A percentile compares a stretch with the other conserved stretches of the same genome.
Conservation (phyloP, 495 filamentous ascomycete species). For the Tuber melanosporum region DNA sequence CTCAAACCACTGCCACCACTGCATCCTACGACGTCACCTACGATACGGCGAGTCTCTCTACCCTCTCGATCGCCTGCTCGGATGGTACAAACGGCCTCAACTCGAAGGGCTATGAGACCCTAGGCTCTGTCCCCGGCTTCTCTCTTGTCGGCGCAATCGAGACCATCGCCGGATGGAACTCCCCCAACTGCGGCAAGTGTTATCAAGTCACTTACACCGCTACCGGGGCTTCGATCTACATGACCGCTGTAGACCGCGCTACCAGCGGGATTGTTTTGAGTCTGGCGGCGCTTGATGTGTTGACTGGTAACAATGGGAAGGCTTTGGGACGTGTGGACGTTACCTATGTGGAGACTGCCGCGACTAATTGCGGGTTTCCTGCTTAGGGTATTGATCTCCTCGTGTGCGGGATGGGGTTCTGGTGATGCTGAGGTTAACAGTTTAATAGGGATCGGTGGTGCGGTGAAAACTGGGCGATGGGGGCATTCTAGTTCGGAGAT, state of each 20-base stretch:
- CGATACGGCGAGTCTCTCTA: constrained; percentile 48
- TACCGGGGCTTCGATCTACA: constrained; percentile 54
- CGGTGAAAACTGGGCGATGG: background rate
- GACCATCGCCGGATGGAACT: constrained; percentile 56
- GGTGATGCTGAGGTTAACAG: background rate
- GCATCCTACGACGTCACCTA: constrained; percentile 52
- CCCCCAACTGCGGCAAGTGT: constrained; percentile 60
- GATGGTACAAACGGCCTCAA: constrained; percentile 57
- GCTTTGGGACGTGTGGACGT: constrained; percentile 54
- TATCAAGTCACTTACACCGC: constrained; percentile 56
- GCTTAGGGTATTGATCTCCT: background rate
- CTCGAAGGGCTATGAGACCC: constrained; percentile 45
- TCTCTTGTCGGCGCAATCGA: constrained; percentile 57
- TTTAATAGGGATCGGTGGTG: background rate
- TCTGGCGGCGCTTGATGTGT: constrained; percentile 54
- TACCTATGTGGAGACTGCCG: constrained; percentile 39
- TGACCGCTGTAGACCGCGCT: constrained; percentile 62
- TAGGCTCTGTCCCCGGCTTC: constrained; percentile 50
- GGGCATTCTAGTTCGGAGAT: background rate
- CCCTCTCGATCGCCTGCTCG: constrained; percentile 52
- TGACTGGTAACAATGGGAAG: constrained; percentile 56
- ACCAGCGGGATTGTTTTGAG: constrained; percentile 51
- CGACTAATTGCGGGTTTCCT: constrained; percentile 12
- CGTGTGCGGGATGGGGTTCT: background rate
- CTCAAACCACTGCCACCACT: constrained; percentile 5